Conservation (phyloP, 352 stramenopile species). For the Globisporangium apiculatum region DNA sequence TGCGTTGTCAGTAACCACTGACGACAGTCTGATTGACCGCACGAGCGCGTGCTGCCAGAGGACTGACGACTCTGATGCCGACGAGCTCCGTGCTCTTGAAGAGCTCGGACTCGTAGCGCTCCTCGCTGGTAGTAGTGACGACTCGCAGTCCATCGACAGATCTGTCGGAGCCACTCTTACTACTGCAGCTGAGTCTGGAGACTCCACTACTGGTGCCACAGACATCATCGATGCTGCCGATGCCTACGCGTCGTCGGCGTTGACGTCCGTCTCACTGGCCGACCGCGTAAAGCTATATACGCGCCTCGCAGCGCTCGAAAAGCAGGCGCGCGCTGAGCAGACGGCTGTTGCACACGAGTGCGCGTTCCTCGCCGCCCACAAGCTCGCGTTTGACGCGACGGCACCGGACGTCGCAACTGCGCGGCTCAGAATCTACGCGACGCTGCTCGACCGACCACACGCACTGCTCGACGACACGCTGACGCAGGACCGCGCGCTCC, state of each 20-base stretch:
- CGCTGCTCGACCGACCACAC: slow-evolving; percentile 36
- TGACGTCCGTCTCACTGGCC: not conserved
- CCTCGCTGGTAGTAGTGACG: not conserved
- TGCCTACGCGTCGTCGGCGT: not conserved
- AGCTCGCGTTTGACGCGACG: slow-evolving; percentile 12
- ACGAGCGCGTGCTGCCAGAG: too few relatives aligned
- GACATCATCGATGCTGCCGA: not conserved
- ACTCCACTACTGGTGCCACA: too few relatives aligned
- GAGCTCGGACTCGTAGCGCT: not conserved
- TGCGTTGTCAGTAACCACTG: not conserved
- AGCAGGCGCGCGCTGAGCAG: not conserved
- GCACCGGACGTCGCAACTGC: slow-evolving; percentile 8
- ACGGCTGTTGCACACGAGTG: slow-evolving; percentile 11
- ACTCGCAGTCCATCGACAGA: too few relatives aligned
- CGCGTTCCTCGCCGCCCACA: slow-evolving; percentile 6
- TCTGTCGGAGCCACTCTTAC: too few relatives aligned
- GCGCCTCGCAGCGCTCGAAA: slow-evolving; percentile 2
- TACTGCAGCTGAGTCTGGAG: too few relatives aligned
- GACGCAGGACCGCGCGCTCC: slow-evolving; percentile 29
- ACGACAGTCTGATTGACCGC: too few relatives aligned
- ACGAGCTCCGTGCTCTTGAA: not conserved
- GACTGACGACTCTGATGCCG: too few relatives aligned
- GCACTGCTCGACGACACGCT: slow-evolving; percentile 55
- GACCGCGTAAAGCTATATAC: slow-evolving; percentile 12
- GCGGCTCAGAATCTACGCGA: slow-evolving; percentile 30